Evolutionary conservation across 2,329 filamentous ascomycete genomes (phyloP).

Genomic region (Dissoconium aciculare): DNA sequence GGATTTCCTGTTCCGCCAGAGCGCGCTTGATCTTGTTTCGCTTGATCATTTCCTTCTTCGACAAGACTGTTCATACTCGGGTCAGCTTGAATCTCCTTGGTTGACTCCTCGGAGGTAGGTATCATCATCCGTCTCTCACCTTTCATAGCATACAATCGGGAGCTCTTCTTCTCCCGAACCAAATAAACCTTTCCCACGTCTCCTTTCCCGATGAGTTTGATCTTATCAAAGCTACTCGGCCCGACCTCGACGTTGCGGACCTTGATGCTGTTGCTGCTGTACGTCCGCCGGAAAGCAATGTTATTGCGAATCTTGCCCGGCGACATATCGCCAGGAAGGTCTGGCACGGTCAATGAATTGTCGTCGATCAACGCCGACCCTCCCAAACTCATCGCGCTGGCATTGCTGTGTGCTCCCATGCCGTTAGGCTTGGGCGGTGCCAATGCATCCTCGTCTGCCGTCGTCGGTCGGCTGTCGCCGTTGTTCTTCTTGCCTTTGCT

Average conservation of each 20-base stretch:
- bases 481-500: conserved; percentile 23
- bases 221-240: conserved; percentile 94
- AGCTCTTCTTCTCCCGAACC: conserved; percentile 95
- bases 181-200: conserved; percentile 98
- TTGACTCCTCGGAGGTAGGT: no score
- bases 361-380: conserved; percentile 28
- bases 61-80: conserved; percentile 60
- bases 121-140: no score
- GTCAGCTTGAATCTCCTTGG: no score
- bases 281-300: conserved; percentile 77
- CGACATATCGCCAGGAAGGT: conserved; percentile 46
- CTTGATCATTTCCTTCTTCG: conserved; percentile 99
- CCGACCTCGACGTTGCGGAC: conserved; percentile 93
- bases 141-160: conserved; percentile 94
- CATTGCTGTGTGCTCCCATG: conserved; percentile 33
- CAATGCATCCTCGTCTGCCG: conserved; percentile 56
- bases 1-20: conserved; percentile 90
- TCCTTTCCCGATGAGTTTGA: conserved; percentile 96
- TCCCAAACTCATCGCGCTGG: conserved; percentile 38
- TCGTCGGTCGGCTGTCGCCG: conserved; percentile 38
- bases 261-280: conserved; percentile 99
- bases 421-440: conserved; percentile 41
- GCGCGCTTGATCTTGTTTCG: conserved; percentile 99
- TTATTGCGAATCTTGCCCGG: conserved; percentile 50
- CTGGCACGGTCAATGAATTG: conserved; percentile 25